Evolutionary conservation across 2,329 filamentous ascomycete genomes (phyloP).

Genomic region (Cladophialophora chaetospira): DNA sequence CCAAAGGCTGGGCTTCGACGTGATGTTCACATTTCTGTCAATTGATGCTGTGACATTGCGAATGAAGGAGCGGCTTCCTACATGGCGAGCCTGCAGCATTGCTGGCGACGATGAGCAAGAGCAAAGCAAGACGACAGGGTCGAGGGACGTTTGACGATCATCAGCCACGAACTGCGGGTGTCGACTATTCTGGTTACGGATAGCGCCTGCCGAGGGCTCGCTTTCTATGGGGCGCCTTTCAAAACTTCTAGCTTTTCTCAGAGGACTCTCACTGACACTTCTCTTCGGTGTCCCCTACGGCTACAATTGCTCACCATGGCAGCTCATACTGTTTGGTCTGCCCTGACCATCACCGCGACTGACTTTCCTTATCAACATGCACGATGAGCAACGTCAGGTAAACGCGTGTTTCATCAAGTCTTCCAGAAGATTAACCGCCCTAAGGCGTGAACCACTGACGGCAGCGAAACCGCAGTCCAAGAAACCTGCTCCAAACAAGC

Average conservation of each 20-base stretch:
- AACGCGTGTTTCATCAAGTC: background rate
- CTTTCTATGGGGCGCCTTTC: background rate
- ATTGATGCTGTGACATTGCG: background rate
- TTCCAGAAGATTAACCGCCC: background rate
- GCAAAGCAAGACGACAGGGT: too few species aligned
- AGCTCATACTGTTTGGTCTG: too few species aligned
- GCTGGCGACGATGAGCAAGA: background rate
- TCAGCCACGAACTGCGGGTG: too few species aligned
- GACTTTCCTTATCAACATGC: background rate
- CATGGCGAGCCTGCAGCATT: background rate
- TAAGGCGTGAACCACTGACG: background rate
- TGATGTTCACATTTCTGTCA: background rate
- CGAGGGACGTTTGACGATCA: too few species aligned
- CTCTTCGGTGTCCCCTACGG: background rate
- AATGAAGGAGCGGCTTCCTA: background rate
- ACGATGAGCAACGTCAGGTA: background rate
- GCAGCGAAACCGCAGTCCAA: background rate
- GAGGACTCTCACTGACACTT: background rate
- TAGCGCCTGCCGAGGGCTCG: background rate
- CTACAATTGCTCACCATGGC: too few species aligned
- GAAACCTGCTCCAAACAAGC: slow-evolving; percentile 4
- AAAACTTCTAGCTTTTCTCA: background rate
- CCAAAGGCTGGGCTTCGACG: background rate
- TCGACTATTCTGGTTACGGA: background rate
- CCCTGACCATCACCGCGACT: background rate